A percentile compares a stretch with the other conserved stretches of the same genome.
Conservation (phyloP, 305 asterid species). For the Fraxinus sp. region DNA sequence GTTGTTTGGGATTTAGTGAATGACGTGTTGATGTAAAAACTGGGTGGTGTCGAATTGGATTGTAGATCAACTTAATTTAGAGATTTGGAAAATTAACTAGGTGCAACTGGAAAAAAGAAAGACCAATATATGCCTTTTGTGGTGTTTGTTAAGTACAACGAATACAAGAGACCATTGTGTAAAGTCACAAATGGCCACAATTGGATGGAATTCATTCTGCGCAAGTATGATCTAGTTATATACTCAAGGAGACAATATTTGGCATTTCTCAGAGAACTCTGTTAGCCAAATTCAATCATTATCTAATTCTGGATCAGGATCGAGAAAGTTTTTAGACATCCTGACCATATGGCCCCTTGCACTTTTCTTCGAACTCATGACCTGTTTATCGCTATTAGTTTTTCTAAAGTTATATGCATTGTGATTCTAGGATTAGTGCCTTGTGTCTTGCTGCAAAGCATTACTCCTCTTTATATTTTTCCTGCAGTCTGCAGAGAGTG, state of each 20-base stretch:
- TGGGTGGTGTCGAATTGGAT: constrained; percentile 21
- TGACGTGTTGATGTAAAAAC: background rate
- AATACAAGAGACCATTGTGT: background rate
- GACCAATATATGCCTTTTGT: background rate
- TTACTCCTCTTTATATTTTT: no score
- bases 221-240: background rate
- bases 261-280: background rate
- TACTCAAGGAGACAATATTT: background rate
- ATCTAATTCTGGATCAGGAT: background rate
- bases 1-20: constrained; percentile 14
- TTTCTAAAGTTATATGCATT: background rate
- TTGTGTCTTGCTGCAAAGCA: background rate
- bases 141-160: background rate
- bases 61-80: background rate
- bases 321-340: background rate
- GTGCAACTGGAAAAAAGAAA: background rate
- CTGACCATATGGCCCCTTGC: background rate
- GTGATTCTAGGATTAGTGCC: background rate
- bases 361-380: background rate
- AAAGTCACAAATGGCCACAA: background rate
- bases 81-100: background rate
- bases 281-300: background rate
- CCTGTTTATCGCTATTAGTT: background rate
- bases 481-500: background rate
- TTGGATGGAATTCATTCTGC: background rate